A percentile compares a stretch with the other conserved stretches of the same genome.
phyloP scores from a whole-genome alignment of 805 yeast species.

The Metschnikowia similis region DNA sequence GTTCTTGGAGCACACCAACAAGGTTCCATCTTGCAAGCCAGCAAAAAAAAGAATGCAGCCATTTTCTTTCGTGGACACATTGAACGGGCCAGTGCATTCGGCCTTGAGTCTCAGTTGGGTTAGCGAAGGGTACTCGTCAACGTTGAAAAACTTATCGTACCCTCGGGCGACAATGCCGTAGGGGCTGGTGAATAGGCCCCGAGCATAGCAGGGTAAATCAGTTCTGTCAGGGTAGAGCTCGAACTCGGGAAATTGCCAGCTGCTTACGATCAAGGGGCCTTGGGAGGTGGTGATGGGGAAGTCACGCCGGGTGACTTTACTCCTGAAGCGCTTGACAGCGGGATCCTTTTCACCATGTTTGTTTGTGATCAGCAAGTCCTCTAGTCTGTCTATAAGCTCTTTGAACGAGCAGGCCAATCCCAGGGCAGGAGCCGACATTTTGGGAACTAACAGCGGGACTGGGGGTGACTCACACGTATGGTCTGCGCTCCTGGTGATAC shows the following conservation, averaged over 20 bases:
- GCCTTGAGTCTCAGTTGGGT: slow-evolving; percentile 2
- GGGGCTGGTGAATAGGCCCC: slow-evolving; percentile 70
- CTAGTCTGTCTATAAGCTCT: slow-evolving; percentile 19
- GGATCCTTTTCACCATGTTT: slow-evolving; percentile 1
- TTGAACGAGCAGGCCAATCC: slow-evolving; percentile 12
- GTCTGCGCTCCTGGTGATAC: no score
- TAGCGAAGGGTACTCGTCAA: slow-evolving; percentile 47
- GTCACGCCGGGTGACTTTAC: slow-evolving; percentile 9
- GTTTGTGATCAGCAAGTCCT: slow-evolving; percentile 8
- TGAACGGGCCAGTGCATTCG: slow-evolving; percentile 69
- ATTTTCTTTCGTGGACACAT: slow-evolving; percentile 79
- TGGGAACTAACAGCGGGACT: no score
- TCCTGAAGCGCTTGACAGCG: background rate
- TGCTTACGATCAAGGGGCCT: slow-evolving; percentile 13
- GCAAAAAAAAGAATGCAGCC: slow-evolving; percentile 88
- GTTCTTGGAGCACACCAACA: slow-evolving; percentile 88
- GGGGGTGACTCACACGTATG: no score
- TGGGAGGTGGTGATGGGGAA: slow-evolving; percentile 15
- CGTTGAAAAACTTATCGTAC: slow-evolving; percentile 89
- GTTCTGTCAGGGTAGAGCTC: slow-evolving; percentile 62
- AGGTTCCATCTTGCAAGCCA: slow-evolving; percentile 68
- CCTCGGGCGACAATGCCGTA: slow-evolving; percentile 71
- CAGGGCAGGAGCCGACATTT: background rate
- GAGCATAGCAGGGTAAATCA: slow-evolving; percentile 64
- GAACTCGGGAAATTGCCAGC: slow-evolving; percentile 90